Percentiles rank a stretch among this genome's conserved stretches.
These are phyloP conservation scores for Chrysosporium queenslandicum DNA, from an alignment of 2,329 filamentous ascomycete genomes.

Conservation along the genomic window DNA sequence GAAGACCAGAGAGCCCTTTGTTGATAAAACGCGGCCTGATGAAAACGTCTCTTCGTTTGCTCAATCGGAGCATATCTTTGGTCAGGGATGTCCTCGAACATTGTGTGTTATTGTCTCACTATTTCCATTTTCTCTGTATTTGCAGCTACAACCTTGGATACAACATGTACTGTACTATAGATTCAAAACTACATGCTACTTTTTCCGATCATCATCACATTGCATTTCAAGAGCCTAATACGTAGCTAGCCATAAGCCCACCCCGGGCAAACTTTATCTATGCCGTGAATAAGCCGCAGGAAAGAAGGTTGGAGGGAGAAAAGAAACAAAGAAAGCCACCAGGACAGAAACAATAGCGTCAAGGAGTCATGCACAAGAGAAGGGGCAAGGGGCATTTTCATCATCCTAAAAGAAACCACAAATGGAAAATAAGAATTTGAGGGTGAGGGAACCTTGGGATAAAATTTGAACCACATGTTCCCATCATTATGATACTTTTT, in stretches of 20 bases:
- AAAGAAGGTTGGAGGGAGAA: neutral
- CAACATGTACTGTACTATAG: slow-evolving; percentile 4
- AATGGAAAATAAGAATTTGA: neutral
- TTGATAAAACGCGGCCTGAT: too few species aligned
- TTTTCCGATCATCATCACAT: slow-evolving; percentile 8
- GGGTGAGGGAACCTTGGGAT: neutral
- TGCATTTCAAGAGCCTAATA: slow-evolving; percentile 8
- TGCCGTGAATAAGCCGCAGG: slow-evolving; percentile 8
- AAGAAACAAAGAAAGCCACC: neutral
- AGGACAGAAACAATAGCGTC: neutral
- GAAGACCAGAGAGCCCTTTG: too few species aligned
- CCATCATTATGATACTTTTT: slow-evolving; percentile 7
- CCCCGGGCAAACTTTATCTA: slow-evolving; percentile 7
- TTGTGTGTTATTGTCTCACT: neutral
- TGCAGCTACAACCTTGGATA: neutral
- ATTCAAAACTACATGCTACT: neutral
- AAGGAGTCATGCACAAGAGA: neutral
- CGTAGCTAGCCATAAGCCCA: slow-evolving; percentile 9
- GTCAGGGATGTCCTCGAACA: too few species aligned
- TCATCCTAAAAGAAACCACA: neutral
- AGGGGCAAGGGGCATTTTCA: neutral
- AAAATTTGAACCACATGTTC: neutral
- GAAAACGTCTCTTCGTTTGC: too few species aligned
- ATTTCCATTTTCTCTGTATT: neutral
- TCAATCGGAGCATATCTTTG: too few species aligned